Conservation (phyloP, 225 moss, liverwort and hornwort genomes). For the Pleurozium schreberi region DNA sequence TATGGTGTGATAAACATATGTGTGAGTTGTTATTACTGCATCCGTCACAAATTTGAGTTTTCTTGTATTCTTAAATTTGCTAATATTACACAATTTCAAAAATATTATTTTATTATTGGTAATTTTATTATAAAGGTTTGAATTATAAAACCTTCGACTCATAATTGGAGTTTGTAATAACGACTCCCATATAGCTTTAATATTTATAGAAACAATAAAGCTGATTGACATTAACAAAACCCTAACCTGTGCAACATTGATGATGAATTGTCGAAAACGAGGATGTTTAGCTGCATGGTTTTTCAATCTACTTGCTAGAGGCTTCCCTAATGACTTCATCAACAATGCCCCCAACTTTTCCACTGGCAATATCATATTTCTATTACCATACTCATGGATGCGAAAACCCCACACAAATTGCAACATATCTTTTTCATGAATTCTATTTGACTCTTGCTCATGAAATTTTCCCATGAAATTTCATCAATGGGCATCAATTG, state of each 20-base stretch:
- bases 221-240: not conserved
- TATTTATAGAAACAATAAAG: not conserved
- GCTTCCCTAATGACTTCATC: conserved; percentile 28
- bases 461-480: not conserved
- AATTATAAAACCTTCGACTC: not conserved
- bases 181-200: not conserved
- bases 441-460: not conserved
- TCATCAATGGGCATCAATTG: not conserved
- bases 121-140: not conserved
- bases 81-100: not conserved
- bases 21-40: not conserved
- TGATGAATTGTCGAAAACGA: conserved; percentile 17
- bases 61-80: not conserved
- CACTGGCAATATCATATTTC: conserved; percentile 29
- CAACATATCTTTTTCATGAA: not conserved
- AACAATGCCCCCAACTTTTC: conserved; percentile 34
- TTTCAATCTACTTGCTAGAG: conserved; percentile 23
- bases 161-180: not conserved
- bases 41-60: not conserved
- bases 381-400: not conserved
- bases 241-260: conserved; percentile 35
- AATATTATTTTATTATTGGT: not conserved
- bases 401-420: not conserved
- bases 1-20: not conserved
- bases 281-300: conserved; percentile 27